Evolutionary conservation across 345 rosid genomes (phyloP), one percentile per base, ranked within the genome.

Genomic region (Rhodomyrtus tomentosa): DNA sequence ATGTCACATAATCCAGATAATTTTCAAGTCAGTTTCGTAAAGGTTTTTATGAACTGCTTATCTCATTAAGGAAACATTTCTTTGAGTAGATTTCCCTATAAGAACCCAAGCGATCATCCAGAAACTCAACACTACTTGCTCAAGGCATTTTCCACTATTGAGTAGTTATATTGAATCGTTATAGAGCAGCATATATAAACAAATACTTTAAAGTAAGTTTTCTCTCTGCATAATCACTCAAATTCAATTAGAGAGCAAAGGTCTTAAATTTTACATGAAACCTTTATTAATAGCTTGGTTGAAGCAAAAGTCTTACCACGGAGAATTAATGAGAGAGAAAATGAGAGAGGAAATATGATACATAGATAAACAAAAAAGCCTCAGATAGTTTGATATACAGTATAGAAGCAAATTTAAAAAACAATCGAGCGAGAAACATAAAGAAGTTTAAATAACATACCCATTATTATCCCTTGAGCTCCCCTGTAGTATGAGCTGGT

Each of bases 401-500:
- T 68, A 68, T 32, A 32, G 76, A 27, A 79, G n/a, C 25, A 32
- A n/a, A n/a, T 74, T 81, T 22, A 29, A 59, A 73, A 83, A 36
- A 38, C 51, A 36, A 82, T 45, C 72, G 36, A 45, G 22, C 29
- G 14, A 59, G 21, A 45, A 59, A 16, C 36, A 42, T 16, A 49
- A 83, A 83, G 16, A 53, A 83, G 25, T 82, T 62, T 21, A 49
- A 6, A 24, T 15, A 38, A 82, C 56, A 68, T 92, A 96, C 99
- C 99, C 99, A 95, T 93, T 20, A 95, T 91, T 59, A 96, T 91
- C 85, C 98, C 98, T 88, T 95, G 99, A 81, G 99, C 98, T 84
- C 98, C 99, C 89, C 98, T 93, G 91, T 96, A 96, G 88, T 96
- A 95, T 12, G 98, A 96, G 84, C 98, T 94, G 7, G 98, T 95